These are phyloP conservation scores for Colletotrichum truncatum DNA, from an alignment of 2,329 filamentous ascomycete species.

Conservation along the genomic window DNA sequence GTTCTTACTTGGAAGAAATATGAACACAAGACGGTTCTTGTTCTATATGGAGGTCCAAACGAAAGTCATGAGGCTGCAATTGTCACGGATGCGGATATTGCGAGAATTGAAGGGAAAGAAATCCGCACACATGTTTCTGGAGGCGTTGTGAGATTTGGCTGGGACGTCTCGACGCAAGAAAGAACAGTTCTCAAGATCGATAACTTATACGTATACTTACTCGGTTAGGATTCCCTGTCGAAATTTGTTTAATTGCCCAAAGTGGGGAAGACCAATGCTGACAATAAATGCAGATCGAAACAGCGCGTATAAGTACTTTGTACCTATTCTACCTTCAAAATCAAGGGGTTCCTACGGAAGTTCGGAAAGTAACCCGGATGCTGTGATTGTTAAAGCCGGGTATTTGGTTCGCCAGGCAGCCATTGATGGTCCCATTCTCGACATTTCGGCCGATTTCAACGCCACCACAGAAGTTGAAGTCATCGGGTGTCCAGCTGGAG, in stretches of 20 bases:
- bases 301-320: constrained; percentile 35
- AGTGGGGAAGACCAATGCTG: too few species aligned
- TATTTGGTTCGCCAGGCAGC: constrained; percentile 32
- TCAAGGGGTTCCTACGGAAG: constrained; percentile 18
- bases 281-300: constrained; percentile 43
- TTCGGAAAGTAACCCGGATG: background rate
- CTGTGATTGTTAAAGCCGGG: constrained; percentile 33
- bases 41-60: constrained; percentile 67
- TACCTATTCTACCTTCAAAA: constrained; percentile 15
- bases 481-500: constrained; percentile 28
- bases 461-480: constrained; percentile 33
- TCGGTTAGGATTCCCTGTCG: too few species aligned
- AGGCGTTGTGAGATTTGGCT: background rate
- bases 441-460: constrained; percentile 35
- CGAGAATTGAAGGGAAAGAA: background rate
- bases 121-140: background rate
- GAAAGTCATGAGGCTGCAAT: constrained; percentile 69
- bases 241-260: too few species aligned
- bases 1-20: constrained; percentile 73
- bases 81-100: background rate
- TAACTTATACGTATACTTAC: constrained; percentile 6
- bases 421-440: constrained; percentile 27
- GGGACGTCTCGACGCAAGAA: background rate
- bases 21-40: constrained; percentile 61
- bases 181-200: constrained; percentile 13